Base-by-base conservation (phyloP, 177 flowering plant genomes). In the Telopea speciosissima region DNA sequence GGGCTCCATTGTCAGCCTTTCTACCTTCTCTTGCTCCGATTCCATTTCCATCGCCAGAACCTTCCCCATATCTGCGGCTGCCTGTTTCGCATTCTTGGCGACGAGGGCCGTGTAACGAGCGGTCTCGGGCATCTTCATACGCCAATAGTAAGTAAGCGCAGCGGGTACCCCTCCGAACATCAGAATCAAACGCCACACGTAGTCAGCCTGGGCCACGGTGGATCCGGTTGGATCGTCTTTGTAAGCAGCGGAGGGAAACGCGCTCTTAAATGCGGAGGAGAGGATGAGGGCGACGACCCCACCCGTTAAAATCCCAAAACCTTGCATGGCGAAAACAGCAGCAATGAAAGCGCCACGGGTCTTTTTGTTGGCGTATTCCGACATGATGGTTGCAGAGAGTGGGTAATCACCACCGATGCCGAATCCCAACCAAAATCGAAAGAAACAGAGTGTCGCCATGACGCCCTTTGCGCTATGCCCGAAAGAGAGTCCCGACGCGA, bases 81-180 rank as follows among this genome's bases (percentile, higher is more conserved):
- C 92, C 52, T 83, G 84, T 63, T 83, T 82, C 10, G 83, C 89
- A 31, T 88, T 81, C 72, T 81, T 84, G 17, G 92, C 92, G 3
- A 88, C 84, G 0, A 88, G 81, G 0, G 92, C 90, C 0, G 90
- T 88, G 85, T 84, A 88, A 36, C 90, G 83, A 14, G 90, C 92
- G 1, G 92, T 88, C 54, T 88, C 90, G 0, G 92, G 92, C 92
- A 88, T 88, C 59, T 84, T 83, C 89, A 82, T 80, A 5, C 93
- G 86, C 85, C 84, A 89, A 75, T 89, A 89, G 71, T 85, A 89
- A 0, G 93, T 89, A 5, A 86, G 17, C 0, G 77, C 84, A 0
- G 93, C 93, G 1, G 92, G 92, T 24, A 84, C 0, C 0, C 90
- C 87, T 1, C 92, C 92, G 19, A 88, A 76, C 88, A 89, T 87